Conservation (phyloP, 257 asterid species). For the Ocimum tenuiflorum region DNA sequence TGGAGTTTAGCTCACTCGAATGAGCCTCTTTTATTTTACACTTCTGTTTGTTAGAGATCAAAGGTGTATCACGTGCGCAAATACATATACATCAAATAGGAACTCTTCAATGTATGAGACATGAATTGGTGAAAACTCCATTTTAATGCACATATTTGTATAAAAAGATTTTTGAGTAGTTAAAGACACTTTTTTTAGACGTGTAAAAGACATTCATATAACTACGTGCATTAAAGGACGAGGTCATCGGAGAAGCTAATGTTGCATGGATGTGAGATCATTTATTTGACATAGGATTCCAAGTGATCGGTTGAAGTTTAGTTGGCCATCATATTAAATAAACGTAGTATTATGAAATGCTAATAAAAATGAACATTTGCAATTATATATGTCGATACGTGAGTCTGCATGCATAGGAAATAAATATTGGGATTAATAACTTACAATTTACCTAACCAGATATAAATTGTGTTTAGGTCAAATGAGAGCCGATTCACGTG, state of each 20-base stretch:
- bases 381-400: background rate
- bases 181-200: too few species aligned
- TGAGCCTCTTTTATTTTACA: too few species aligned
- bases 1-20: too few species aligned
- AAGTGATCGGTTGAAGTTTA: slow-evolving; percentile 34
- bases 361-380: background rate
- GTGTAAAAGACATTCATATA: too few species aligned
- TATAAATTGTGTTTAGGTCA: slow-evolving; percentile 25
- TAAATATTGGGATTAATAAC: slow-evolving; percentile 25
- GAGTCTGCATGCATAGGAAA: slow-evolving; percentile 9
- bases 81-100: too few species aligned
- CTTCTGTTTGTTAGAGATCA: too few species aligned
- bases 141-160: too few species aligned
- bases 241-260: background rate
- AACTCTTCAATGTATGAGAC: too few species aligned
- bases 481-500: slow-evolving; percentile 6
- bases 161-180: too few species aligned
- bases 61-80: too few species aligned
- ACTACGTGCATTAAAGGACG: too few species aligned
- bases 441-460: slow-evolving; percentile 27
- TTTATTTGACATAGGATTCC: slow-evolving; percentile 37
- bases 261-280: slow-evolving; percentile 23
- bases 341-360: slow-evolving; percentile 13
- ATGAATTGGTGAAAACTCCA: too few species aligned
- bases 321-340: slow-evolving; percentile 26